Base-by-base conservation (phyloP, 1,284 basidiomycete species). In the Boletus putidus region DNA sequence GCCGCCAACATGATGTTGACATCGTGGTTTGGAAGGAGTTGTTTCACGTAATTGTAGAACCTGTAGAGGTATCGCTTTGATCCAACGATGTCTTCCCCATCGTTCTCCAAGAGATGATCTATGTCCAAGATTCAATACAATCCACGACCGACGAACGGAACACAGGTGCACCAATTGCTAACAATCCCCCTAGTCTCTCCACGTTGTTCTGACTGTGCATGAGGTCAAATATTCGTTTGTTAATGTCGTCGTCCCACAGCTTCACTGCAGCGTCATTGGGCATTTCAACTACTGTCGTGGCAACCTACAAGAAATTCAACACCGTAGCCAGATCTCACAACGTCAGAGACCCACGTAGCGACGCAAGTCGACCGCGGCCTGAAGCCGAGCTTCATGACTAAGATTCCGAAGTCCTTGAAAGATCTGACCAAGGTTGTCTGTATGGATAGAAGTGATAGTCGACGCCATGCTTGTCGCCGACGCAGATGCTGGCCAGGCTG, bases 1-100 rank as follows among this genome's bases (percentile, higher is more conserved):
- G 92, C 92, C 2, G 90, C 87, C 49, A 94, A 81, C 92, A 94
- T 95, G 68, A 95, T 88, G 71, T 88, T 89, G 66, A 91, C 83
- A 72, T 95, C 93, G 62, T 84, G 82, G 70, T 91, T 90, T 10
- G 92, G 92, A 21, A 94, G 81, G 27, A 94, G 83, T 48, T 88
- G 84, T 70, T 93, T 93, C 75, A 94, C 89, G 76, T 94, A 95
- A 77, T 94, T 94, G 80, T 91, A 95, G 75, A 94, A 91, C 40
- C 92, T 85, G 74, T 90, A 94, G 40, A 93, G 83, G 61, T 89
- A 89, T 40, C 84, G 79, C 65, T 86, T 88, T 40, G 86, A 85
- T 70, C 91, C 90, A 33, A 91, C 85, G 11, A 83, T 84, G 70
- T 91, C 88, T 70, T 90, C 90, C 39, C 83, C 83, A 40, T 89